Base-by-base conservation (phyloP, 1,284 basidiomycete genomes). In the Sporisorium iseilematis-ciliati region DNA sequence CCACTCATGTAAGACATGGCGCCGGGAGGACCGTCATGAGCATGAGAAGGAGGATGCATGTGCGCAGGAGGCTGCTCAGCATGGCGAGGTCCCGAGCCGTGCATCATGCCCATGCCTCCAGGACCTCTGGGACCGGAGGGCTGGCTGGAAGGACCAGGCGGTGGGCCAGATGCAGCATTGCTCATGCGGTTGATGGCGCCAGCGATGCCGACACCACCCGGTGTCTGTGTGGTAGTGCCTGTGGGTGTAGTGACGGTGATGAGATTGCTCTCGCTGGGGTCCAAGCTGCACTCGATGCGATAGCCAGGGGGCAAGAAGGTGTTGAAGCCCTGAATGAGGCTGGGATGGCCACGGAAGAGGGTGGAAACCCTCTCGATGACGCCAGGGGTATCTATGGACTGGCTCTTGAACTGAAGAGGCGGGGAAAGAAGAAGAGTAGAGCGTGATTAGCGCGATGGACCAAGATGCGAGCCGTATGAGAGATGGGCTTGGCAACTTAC, bases 271-370 rank as follows among this genome's bases (percentile, higher is more conserved):
- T 93, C 90, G 59, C 77, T 73, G 12, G 80, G 83, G 46, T 84
- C 83, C 45, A 78, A 88, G 66, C 92, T 91, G 85, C 95, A 92
- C 82, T 98, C 95, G 85, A 99, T 98, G 73, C 94, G 92, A 87
- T 99, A 99, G 38, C 96, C 96, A 23, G 93, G 90, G 0, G 97
- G 97, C 2, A 99, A 90, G 87, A 99, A 99, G 3, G 96, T 98
- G 88, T 99, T 99, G 90, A 99, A 99, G 35, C 97, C 97, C 86
- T 97, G 93, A 62, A 99, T 98, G 80, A 99, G 92, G 70, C 89
- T 87, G 1, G 93, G 94, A 86, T 98, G 94, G 14, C 95, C 95
- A 78, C 93, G 91, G 87, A 99, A 99, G 48, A 99, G 91, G 75
- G 90, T 91, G 2, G 95, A 98, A 57, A 99, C 96, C 64, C 97